A percentile compares a stretch with the other conserved stretches of the same genome.
Conservation (phyloP, 78 protist genomes). For the slime mould (Dictyostelium discoideum) region DNA sequence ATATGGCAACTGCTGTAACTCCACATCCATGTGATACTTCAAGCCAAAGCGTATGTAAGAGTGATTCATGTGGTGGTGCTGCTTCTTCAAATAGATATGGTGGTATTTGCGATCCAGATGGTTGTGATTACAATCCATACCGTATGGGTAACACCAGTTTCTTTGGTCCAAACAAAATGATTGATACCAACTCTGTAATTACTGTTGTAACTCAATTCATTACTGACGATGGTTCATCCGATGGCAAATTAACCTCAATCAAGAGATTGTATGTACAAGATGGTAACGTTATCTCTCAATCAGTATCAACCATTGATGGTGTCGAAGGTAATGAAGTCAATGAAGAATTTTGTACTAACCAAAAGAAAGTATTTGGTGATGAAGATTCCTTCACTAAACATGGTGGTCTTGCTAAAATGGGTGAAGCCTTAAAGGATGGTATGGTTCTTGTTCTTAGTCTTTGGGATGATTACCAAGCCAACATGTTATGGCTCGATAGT, state of each 20-base stretch:
- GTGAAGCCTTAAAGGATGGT: slow-evolving; percentile 74
- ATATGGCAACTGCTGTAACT: slow-evolving; percentile 79
- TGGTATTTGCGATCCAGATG: slow-evolving; percentile 84
- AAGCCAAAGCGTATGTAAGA: slow-evolving; percentile 40
- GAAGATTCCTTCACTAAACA: slow-evolving; percentile 71
- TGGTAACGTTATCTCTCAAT: slow-evolving; percentile 53
- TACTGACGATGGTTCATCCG: slow-evolving; percentile 79
- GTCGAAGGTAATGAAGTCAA: slow-evolving; percentile 33
- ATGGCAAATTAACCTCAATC: slow-evolving; percentile 78
- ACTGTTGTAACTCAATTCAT: slow-evolving; percentile 90
- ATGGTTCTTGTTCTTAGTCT: slow-evolving; percentile 86
- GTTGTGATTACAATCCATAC: slow-evolving; percentile 86
- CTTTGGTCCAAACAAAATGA: slow-evolving; percentile 58
- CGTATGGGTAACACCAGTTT: slow-evolving; percentile 77
- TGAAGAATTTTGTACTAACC: slow-evolving; percentile 73
- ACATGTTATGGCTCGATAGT: slow-evolving; percentile 89
- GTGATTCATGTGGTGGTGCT: slow-evolving; percentile 51
- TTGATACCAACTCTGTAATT: slow-evolving; percentile 76
- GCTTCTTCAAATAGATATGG: slow-evolving; percentile 54
- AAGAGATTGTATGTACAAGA: slow-evolving; percentile 83
- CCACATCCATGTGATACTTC: slow-evolving; percentile 78
- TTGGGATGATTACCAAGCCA: slow-evolving; percentile 88
- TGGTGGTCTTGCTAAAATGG: slow-evolving; percentile 85
- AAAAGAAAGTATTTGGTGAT: slow-evolving; percentile 53
- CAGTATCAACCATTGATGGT: slow-evolving; percentile 21